phyloP scores from a whole-genome alignment of 805 yeast species.

The Candida xiaguanensis region DNA sequence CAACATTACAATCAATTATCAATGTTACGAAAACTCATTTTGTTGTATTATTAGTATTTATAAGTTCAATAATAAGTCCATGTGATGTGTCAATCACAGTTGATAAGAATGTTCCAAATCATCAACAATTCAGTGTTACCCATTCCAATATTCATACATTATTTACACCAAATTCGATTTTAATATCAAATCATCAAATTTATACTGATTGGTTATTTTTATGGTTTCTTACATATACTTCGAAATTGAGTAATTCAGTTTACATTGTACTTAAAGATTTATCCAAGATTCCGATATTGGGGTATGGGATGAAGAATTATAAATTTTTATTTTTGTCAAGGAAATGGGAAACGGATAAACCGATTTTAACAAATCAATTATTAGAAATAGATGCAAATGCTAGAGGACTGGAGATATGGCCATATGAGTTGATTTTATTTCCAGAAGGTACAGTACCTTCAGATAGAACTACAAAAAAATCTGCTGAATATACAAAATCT shows the following conservation, averaged over 20 bases:
- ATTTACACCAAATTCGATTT: slow-evolving; percentile 51
- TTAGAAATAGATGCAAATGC: slow-evolving; percentile 58
- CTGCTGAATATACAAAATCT: slow-evolving; percentile 55
- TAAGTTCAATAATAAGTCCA: slow-evolving; percentile 51
- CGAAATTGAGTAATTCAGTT: slow-evolving; percentile 59
- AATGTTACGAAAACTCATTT: slow-evolving; percentile 58
- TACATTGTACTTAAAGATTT: slow-evolving; percentile 78
- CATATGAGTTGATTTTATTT: slow-evolving; percentile 68
- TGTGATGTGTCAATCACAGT: slow-evolving; percentile 50
- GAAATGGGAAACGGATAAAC: slow-evolving; percentile 79
- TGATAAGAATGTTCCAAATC: slow-evolving; percentile 22
- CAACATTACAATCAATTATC: slow-evolving; percentile 38
- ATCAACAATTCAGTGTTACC: slow-evolving; percentile 27
- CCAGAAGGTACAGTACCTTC: slow-evolving; percentile 95
- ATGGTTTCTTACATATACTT: slow-evolving; percentile 81
- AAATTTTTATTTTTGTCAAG: slow-evolving; percentile 77
- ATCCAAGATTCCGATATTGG: slow-evolving; percentile 70
- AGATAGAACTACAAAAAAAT: slow-evolving; percentile 54
- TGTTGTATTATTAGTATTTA: slow-evolving; percentile 48
- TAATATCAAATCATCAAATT: slow-evolving; percentile 89
- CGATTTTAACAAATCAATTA: slow-evolving; percentile 53
- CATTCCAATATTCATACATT: slow-evolving; percentile 18
- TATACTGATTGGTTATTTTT: slow-evolving; percentile 90
- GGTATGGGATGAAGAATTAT: slow-evolving; percentile 80
- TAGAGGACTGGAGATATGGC: slow-evolving; percentile 41